Evolutionary conservation across 805 yeast genomes (phyloP).

Genomic region (Scheffersomyces stipitis): DNA sequence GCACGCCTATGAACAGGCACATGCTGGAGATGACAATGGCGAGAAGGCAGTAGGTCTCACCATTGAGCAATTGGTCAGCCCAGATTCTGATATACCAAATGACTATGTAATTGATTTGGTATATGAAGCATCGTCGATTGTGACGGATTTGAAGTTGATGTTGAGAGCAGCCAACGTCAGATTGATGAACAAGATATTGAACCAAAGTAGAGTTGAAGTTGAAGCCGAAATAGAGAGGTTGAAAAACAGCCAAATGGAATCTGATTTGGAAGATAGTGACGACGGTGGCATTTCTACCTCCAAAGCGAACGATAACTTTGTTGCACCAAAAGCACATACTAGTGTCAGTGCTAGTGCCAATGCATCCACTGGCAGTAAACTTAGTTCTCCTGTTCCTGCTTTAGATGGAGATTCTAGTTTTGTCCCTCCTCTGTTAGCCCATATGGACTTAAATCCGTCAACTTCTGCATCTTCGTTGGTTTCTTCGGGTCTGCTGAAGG

Average conservation of each 20-base stretch:
- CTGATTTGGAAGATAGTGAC: background rate
- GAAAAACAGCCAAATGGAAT: constrained; percentile 12
- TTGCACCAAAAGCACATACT: background rate
- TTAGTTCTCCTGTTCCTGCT: background rate
- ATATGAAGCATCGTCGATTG: constrained; percentile 60
- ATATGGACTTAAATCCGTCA: constrained; percentile 5
- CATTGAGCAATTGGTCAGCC: constrained; percentile 56
- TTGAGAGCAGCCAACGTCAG: constrained; percentile 54
- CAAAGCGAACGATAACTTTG: no score
- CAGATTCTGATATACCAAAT: constrained; percentile 55
- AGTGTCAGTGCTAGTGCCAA: no score
- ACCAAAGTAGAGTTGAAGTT: constrained; percentile 28
- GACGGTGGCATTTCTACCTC: no score
- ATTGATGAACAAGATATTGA: constrained; percentile 45
- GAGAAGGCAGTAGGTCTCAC: constrained; percentile 33
- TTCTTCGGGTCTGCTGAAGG: background rate
- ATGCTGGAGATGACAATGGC: constrained; percentile 16
- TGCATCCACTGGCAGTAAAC: background rate
- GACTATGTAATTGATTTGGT: constrained; percentile 57
- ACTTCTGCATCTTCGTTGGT: constrained; percentile 9
- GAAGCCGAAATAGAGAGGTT: constrained; percentile 23
- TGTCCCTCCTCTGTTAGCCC: background rate
- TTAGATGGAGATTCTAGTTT: background rate
- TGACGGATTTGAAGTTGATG: constrained; percentile 64
- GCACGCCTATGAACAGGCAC: constrained; percentile 15